Conservation (phyloP, 306 rosid genomes). For the Vigna hirtella region DNA sequence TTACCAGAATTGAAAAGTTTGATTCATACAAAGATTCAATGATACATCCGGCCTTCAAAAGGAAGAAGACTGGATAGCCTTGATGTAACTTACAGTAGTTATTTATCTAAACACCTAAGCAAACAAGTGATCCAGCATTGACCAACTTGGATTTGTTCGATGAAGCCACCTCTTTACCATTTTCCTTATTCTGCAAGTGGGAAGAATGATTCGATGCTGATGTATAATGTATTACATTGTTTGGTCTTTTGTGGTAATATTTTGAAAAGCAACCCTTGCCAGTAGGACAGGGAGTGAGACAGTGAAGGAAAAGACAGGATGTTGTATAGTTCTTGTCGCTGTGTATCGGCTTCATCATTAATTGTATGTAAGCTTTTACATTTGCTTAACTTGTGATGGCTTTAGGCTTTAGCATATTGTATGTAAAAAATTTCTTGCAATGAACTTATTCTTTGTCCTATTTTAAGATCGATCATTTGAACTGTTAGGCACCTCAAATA, state of each 20-base stretch:
- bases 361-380: constrained; percentile 20
- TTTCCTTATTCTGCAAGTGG: constrained; percentile 35
- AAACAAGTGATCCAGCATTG: constrained; percentile 27
- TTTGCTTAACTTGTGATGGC: constrained; percentile 13
- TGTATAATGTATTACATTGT: constrained; percentile 22
- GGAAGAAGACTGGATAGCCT: constrained; percentile 57
- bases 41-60: constrained; percentile 73
- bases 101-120: constrained; percentile 27
- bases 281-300: constrained; percentile 22
- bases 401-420: not conserved
- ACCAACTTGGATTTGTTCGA: constrained; percentile 17
- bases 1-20: constrained; percentile 68
- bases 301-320: constrained; percentile 25
- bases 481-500: not conserved
- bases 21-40: constrained; percentile 58
- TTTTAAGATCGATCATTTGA: constrained; percentile 13
- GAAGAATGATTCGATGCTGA: constrained; percentile 15
- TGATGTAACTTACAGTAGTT: constrained; percentile 20
- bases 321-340: constrained; percentile 1
- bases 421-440: not conserved
- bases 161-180: constrained; percentile 32
- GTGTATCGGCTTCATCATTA: constrained; percentile 15
- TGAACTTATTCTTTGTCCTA: not conserved
- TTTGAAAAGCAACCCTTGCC: constrained; percentile 22
- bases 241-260: constrained; percentile 34